These are phyloP conservation scores for Dianthus caryophyllus DNA, from an alignment of 148 eudicot genomes.

Conservation along the genomic window DNA sequence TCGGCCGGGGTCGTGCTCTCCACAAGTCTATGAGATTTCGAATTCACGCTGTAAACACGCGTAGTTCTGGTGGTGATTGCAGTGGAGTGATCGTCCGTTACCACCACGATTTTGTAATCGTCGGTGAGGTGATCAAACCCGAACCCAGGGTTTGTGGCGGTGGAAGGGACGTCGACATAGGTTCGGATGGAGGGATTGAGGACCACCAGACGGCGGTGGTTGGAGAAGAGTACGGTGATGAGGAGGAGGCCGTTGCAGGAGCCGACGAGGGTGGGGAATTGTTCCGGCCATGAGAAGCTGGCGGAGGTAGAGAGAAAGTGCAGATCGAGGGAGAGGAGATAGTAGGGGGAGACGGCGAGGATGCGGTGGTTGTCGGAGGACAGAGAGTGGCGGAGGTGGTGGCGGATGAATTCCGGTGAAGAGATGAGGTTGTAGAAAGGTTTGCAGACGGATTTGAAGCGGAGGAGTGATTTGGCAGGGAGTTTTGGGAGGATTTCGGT, in stretches of 20 bases:
- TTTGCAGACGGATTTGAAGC: background rate
- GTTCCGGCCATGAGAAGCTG: background rate
- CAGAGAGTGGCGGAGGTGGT: background rate
- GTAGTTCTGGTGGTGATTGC: background rate
- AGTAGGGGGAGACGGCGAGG: background rate
- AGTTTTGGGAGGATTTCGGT: background rate
- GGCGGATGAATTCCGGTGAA: background rate
- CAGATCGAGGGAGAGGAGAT: background rate
- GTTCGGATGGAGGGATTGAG: conserved; percentile 9
- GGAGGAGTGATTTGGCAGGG: background rate
- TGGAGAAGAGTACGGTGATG: background rate
- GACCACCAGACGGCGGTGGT: background rate
- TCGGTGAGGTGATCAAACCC: background rate
- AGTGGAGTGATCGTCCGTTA: background rate
- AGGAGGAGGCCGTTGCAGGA: background rate
- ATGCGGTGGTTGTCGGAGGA: background rate
- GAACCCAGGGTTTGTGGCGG: background rate
- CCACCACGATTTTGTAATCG: background rate
- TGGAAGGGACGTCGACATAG: background rate
- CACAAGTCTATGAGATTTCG: background rate
- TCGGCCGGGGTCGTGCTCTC: background rate
- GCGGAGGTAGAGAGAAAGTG: background rate
- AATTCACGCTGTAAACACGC: background rate
- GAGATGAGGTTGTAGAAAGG: background rate
- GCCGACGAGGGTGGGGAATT: background rate